Evolutionary conservation across 805 yeast species (phyloP).

Genomic region (Yamadazyma phyllophila): DNA sequence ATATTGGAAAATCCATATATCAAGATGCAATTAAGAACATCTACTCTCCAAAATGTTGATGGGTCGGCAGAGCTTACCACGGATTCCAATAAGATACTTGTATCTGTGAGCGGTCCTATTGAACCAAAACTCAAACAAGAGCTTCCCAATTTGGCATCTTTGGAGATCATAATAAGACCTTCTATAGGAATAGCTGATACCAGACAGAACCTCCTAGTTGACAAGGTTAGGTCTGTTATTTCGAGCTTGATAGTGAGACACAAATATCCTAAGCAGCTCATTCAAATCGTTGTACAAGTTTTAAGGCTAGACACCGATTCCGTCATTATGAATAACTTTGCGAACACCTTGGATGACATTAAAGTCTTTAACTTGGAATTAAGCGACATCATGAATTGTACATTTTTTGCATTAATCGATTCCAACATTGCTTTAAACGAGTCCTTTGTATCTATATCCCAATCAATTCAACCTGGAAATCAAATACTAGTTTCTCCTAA

Average conservation of each 20-base stretch:
- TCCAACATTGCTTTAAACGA: conserved; percentile 69
- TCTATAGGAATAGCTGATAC: conserved; percentile 66
- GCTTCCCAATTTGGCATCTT: conserved; percentile 69
- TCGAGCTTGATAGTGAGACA: conserved; percentile 58
- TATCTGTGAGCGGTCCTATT: conserved; percentile 87
- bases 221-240: conserved; percentile 60
- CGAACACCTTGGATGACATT: conserved; percentile 48
- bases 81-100: conserved; percentile 58
- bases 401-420: conserved; percentile 72
- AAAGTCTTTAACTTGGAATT: conserved; percentile 45
- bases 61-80: conserved; percentile 67
- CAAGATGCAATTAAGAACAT: conserved; percentile 19
- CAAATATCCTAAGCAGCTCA: conserved; percentile 71
- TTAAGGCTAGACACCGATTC: conserved; percentile 25
- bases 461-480: conserved; percentile 14
- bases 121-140: conserved; percentile 84
- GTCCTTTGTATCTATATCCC: conserved; percentile 58
- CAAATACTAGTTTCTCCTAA: conserved; percentile 46
- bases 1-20: not conserved
- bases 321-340: conserved; percentile 18
- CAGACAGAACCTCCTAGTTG: conserved; percentile 80
- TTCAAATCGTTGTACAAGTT: conserved; percentile 43
- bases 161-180: conserved; percentile 80
- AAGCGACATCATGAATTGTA: conserved; percentile 52
- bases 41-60: conserved; percentile 59